Percentiles rank a stretch among this genome's conserved stretches.
These are phyloP conservation scores for Akanthomyces dipterigenus DNA, from an alignment of 2,329 filamentous ascomycete genomes.

Conservation along the genomic window DNA sequence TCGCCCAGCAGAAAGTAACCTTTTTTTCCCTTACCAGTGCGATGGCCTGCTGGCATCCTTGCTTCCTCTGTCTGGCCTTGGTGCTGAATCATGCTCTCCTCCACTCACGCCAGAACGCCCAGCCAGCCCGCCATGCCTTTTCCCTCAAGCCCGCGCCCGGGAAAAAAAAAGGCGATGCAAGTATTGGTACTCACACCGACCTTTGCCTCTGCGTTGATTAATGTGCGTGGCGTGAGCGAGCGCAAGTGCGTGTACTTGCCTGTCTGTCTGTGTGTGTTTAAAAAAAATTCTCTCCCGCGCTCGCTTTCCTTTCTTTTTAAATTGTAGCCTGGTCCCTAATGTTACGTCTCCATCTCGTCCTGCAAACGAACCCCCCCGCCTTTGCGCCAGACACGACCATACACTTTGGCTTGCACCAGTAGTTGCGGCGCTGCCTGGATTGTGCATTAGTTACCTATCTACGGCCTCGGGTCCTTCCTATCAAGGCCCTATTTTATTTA, in stretches of 20 bases:
- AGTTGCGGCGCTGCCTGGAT: neutral
- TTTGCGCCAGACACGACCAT: neutral
- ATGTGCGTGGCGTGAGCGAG: too few species aligned
- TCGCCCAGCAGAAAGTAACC: too few species aligned
- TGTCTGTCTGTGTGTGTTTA: too few species aligned
- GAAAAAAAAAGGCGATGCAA: neutral
- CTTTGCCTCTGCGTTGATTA: neutral
- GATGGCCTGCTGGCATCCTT: neutral
- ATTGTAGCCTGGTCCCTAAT: neutral
- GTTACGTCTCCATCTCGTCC: neutral
- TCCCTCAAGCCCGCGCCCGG: too few species aligned
- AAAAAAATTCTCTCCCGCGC: neutral
- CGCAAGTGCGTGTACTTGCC: neutral
- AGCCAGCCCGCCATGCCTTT: neutral
- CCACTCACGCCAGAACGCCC: neutral
- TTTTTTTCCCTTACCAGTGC: too few species aligned
- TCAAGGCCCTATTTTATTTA: neutral
- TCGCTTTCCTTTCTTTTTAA: neutral
- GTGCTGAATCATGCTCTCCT: constrained; percentile 5
- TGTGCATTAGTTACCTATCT: constrained; percentile 5
- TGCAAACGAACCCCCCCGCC: neutral
- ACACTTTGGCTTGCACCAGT: neutral
- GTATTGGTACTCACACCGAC: neutral
- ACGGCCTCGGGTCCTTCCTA: neutral
- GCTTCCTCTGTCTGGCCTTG: neutral